Conservation (phyloP, 208 protist species). For the Leishmania arabica region DNA sequence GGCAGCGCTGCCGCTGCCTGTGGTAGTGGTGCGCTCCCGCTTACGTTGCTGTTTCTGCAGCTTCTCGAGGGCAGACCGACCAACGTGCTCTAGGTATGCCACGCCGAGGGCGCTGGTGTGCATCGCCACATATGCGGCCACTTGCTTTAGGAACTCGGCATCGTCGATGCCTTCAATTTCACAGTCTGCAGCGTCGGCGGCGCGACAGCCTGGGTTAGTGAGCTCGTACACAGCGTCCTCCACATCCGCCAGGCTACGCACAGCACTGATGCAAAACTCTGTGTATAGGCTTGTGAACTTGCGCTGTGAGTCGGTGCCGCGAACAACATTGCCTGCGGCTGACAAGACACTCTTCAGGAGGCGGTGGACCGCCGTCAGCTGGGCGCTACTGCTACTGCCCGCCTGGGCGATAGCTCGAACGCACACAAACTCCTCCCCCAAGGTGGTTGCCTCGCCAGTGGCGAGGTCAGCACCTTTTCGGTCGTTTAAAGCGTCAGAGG, state of each 20-base stretch:
- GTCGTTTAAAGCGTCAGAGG: neutral
- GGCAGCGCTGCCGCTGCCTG: constrained; percentile 14
- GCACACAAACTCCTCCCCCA: constrained; percentile 4
- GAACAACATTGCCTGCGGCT: constrained; percentile 51
- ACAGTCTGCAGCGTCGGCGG: constrained; percentile 37
- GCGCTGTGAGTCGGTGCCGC: constrained; percentile 76
- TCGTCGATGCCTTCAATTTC: constrained; percentile 49
- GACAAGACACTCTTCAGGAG: constrained; percentile 33
- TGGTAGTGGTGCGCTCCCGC: constrained; percentile 33
- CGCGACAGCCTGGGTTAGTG: constrained; percentile 42
- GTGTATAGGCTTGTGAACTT: constrained; percentile 71
- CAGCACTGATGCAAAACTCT: constrained; percentile 64
- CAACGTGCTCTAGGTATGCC: constrained; percentile 77
- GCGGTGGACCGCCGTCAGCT: constrained; percentile 26
- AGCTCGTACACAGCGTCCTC: constrained; percentile 75
- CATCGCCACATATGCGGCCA: constrained; percentile 56
- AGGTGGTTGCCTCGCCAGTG: neutral
- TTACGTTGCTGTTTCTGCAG: constrained; percentile 36
- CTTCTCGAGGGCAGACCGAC: constrained; percentile 43
- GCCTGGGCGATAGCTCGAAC: constrained; percentile 15
- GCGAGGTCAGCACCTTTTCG: neutral
- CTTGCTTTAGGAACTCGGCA: constrained; percentile 50
- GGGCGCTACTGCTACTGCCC: constrained; percentile 12
- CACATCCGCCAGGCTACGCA: constrained; percentile 51
- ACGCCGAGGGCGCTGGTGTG: constrained; percentile 49